Percentiles rank a stretch among this genome's conserved stretches.
Evolutionary conservation across 805 yeast species (phyloP).

Genomic region (Schwanniomyces sp.): DNA sequence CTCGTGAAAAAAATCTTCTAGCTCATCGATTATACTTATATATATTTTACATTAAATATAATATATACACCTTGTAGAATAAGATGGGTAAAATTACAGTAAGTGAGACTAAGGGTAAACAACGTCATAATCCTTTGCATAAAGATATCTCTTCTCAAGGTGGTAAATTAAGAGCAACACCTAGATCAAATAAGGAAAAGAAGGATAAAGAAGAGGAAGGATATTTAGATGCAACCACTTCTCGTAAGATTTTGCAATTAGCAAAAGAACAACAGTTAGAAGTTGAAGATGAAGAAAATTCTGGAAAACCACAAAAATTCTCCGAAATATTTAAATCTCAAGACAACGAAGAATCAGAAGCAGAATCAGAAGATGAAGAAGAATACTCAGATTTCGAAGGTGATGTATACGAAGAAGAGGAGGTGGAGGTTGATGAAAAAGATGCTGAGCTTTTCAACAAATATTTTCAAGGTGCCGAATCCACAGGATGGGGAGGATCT

Average conservation of each 20-base stretch:
- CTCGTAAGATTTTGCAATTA: conserved; percentile 81
- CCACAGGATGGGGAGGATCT: conserved; percentile 37
- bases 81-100: conserved; percentile 68
- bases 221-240: conserved; percentile 75
- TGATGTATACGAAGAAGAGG: conserved; percentile 54
- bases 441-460: conserved; percentile 84
- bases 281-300: conserved; percentile 55
- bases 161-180: conserved; percentile 59
- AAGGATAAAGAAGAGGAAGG: conserved; percentile 54
- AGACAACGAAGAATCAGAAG: conserved; percentile 20
- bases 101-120: conserved; percentile 50
- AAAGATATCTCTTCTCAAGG: conserved; percentile 74
- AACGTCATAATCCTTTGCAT: conserved; percentile 79
- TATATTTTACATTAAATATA: background rate
- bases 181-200: conserved; percentile 25
- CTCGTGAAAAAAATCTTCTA: conserved; percentile 1
- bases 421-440: conserved; percentile 67
- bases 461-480: conserved; percentile 47
- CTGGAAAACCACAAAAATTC: conserved; percentile 16
- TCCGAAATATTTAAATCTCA: conserved; percentile 21
- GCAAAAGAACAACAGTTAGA: conserved; percentile 96
- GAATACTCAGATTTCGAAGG: conserved; percentile 59
- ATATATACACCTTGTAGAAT: background rate
- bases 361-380: conserved; percentile 43
- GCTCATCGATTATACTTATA: conserved; percentile 3